phyloP scores from a whole-genome alignment of 2,329 filamentous ascomycete species.

The Xylariaceae sp. region DNA sequence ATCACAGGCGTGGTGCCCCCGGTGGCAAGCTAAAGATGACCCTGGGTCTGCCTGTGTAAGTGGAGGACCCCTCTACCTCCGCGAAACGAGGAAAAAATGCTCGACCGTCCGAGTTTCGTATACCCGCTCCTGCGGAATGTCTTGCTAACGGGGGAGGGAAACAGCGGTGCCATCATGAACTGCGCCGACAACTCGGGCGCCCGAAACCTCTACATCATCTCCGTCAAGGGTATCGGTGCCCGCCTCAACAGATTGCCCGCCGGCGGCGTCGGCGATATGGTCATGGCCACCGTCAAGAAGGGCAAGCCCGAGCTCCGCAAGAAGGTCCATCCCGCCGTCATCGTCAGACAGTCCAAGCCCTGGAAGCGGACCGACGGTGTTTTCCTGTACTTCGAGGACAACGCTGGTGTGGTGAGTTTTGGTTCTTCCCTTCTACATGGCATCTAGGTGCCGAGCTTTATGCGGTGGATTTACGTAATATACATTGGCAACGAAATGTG shows the following conservation, averaged over 20 bases:
- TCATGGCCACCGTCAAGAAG: constrained; percentile 99
- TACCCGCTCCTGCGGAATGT: not conserved
- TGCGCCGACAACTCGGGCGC: constrained; percentile 99
- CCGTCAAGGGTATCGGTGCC: constrained; percentile 97
- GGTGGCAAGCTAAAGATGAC: constrained; percentile 99
- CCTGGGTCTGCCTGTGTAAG: constrained; percentile 99
- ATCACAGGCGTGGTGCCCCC: constrained; percentile 77
- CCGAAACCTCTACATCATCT: constrained; percentile 99
- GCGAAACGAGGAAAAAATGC: not conserved
- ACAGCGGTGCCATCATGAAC: constrained; percentile 98
- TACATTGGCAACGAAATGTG: not conserved
- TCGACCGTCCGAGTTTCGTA: not conserved
- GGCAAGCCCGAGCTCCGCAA: constrained; percentile 99
- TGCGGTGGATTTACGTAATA: not conserved
- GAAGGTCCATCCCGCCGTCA: constrained; percentile 99
- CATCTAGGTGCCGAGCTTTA: not conserved
- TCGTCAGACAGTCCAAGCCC: constrained; percentile 98
- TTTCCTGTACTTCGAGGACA: constrained; percentile 99
- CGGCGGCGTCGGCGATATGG: constrained; percentile 98
- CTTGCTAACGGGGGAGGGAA: not conserved
- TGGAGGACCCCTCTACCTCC: constrained; percentile 39
- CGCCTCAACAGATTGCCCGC: constrained; percentile 96
- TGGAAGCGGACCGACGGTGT: constrained; percentile 99
- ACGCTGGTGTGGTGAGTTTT: constrained; percentile 90
- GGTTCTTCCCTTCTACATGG: not conserved